Base-by-base conservation (phyloP, 1,284 basidiomycete species). In the Fomitopsis palustris region DNA sequence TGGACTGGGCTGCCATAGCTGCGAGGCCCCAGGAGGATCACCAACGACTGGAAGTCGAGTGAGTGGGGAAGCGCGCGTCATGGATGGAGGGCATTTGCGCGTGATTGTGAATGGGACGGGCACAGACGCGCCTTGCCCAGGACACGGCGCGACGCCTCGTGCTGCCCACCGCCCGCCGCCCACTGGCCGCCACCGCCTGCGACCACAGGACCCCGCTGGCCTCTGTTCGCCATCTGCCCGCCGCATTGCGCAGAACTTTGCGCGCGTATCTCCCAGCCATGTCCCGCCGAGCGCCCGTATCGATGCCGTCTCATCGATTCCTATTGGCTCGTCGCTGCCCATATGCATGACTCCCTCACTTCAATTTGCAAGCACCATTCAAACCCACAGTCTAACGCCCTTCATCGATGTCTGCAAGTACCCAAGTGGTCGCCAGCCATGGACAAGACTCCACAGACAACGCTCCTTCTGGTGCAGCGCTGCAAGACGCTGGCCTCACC, bases 1-100 rank as follows among this genome's bases (percentile, higher is more conserved):
- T 66, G 2, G 72, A 73, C 23, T 70, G 65, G 17, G 65, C 62
- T 16, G 69, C 61, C 73, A 75, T 75, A 21, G 9, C 27, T 38
- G 9, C 19, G 35, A 29, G 10, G 23, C 35, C 14, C 5, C n/a
- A n/a, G n/a, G n/a, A n/a, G n/a, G n/a, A n/a, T n/a, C n/a, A n/a
- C n/a, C n/a, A n/a, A n/a, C n/a, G n/a, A n/a, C n/a, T n/a, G n/a
- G n/a, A n/a, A n/a, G n/a, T n/a, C n/a, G n/a, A n/a, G n/a, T n/a
- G n/a, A n/a, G n/a, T 19, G 6, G 19, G 31, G 29, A 29, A 31
- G 49, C 49, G 49, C 27, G 21, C 33, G 19, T 17, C 17, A 31
- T 35, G 35, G 27, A n/a, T 33, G 5, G 49, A 51, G 33, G 29
- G 19, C 49, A 52, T n/a, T 52, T 19, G 49, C 49, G 49, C 49